Evolutionary conservation across 441 rosid genomes (phyloP).

Genomic region (Corymbia calophylla): DNA sequence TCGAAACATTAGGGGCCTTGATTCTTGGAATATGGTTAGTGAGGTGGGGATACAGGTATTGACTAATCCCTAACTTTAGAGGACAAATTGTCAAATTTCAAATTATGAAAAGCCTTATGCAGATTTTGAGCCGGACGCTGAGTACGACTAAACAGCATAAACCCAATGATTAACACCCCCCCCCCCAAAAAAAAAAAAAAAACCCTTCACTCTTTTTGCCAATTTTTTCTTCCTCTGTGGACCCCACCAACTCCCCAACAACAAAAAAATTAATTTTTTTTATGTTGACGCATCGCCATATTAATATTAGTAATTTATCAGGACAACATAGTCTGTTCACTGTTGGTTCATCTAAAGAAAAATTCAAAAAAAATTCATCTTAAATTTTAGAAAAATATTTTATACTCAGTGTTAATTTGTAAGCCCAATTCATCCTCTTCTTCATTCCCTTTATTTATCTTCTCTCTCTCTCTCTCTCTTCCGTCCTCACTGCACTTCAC

Average conservation of each 20-base stretch:
- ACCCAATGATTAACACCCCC: not conserved
- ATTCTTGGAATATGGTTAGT: not conserved
- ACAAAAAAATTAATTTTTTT: accelerated
- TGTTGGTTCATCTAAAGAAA: not conserved
- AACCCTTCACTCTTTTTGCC: not conserved
- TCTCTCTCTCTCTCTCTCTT: not conserved
- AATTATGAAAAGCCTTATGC: not conserved
- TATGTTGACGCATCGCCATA: not conserved
- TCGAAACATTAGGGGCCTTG: not conserved
- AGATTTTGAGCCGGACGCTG: not conserved
- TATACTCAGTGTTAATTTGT: not conserved
- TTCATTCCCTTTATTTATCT: not conserved
- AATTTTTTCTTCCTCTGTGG: not conserved
- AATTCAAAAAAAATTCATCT: not conserved
- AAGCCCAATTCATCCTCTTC: not conserved
- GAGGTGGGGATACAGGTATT: not conserved
- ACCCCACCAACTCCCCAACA: not conserved
- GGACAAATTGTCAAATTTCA: not conserved
- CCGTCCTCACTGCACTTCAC: not conserved
- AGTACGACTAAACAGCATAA: not conserved
- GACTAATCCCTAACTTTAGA: not conserved
- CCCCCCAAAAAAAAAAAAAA: too few relatives aligned
- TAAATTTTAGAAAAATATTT: not conserved
- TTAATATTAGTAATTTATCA: not conserved
- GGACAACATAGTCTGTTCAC: not conserved